A percentile compares a stretch with the other conserved stretches of the same genome.
These are phyloP conservation scores for Fusarium odoratissimum DNA, from an alignment of 2,329 filamentous ascomycete genomes.

Conservation along the genomic window DNA sequence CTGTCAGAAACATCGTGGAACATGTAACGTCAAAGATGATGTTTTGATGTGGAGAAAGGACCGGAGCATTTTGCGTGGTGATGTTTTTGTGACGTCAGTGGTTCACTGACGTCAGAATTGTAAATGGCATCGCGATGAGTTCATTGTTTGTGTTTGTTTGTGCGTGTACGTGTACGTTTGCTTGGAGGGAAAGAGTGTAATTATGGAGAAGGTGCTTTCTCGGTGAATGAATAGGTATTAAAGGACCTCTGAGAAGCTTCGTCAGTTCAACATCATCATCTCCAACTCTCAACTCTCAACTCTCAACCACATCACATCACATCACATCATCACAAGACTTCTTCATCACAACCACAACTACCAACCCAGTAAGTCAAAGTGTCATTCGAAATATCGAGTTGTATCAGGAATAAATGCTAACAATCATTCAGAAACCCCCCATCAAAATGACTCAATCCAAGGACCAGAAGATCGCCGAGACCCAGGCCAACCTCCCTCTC, in stretches of 20 bases:
- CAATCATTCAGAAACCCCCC: background rate
- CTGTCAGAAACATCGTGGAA: conserved; percentile 17
- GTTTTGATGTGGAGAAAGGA: conserved; percentile 28
- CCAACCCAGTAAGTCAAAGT: conserved; percentile 5
- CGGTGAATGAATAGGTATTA: conserved; percentile 8
- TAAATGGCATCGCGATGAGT: conserved; percentile 23
- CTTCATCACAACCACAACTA: conserved; percentile 10
- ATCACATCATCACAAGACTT: conserved; percentile 3
- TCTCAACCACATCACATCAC: background rate
- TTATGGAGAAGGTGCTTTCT: conserved; percentile 2
- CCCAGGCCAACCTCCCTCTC: conserved; percentile 79
- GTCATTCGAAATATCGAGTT: background rate
- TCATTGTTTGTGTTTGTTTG: background rate
- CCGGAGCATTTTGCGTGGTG: conserved; percentile 34
- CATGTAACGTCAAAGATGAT: conserved; percentile 5
- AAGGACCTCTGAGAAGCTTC: conserved; percentile 15
- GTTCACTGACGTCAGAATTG: conserved; percentile 40
- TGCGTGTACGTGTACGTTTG: background rate
- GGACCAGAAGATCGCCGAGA: conserved; percentile 72
- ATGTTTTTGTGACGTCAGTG: conserved; percentile 40
- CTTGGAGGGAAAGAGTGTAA: background rate
- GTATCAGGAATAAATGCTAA: background rate
- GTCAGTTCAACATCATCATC: background rate
- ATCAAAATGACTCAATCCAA: conserved; percentile 63
- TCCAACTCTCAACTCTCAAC: background rate